Evolutionary conservation across 345 rosid species (phyloP).

Genomic region (Citrus maxima): DNA sequence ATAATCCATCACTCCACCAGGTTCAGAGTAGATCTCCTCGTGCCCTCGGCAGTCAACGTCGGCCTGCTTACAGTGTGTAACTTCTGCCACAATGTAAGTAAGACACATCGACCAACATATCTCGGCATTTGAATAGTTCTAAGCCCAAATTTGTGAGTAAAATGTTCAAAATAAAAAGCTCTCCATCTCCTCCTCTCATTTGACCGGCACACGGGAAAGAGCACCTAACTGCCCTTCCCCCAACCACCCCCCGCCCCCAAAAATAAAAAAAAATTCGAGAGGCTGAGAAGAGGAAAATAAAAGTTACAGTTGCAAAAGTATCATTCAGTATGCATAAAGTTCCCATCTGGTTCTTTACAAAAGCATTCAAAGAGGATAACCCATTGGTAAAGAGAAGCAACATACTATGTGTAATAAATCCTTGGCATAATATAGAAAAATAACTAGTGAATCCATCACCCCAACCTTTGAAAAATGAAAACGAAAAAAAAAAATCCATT

Average conservation of each 20-base stretch:
- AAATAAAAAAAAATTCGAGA: no score
- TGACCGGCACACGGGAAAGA: neutral
- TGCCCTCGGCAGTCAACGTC: conserved; percentile 79
- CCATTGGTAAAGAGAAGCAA: neutral
- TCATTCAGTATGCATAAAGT: neutral
- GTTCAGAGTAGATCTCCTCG: conserved; percentile 89
- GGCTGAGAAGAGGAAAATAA: neutral
- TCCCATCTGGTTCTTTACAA: neutral
- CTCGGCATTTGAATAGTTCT: conserved; percentile 34
- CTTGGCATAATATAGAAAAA: neutral
- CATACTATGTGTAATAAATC: neutral
- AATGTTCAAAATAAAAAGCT: neutral
- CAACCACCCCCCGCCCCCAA: no score
- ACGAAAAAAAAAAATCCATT: neutral
- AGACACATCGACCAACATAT: conserved; percentile 80
- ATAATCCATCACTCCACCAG: conserved; percentile 97
- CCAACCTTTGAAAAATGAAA: neutral
- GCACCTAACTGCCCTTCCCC: neutral
- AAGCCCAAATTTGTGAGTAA: neutral
- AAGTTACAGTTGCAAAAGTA: neutral
- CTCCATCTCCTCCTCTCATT: neutral
- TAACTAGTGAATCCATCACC: neutral
- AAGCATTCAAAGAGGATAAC: neutral
- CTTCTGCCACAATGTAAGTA: conserved; percentile 99
- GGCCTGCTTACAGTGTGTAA: conserved; percentile 95